Evolutionary conservation across 768 basidiomycete species (phyloP).

Genomic region (Boletus reticulatus): DNA sequence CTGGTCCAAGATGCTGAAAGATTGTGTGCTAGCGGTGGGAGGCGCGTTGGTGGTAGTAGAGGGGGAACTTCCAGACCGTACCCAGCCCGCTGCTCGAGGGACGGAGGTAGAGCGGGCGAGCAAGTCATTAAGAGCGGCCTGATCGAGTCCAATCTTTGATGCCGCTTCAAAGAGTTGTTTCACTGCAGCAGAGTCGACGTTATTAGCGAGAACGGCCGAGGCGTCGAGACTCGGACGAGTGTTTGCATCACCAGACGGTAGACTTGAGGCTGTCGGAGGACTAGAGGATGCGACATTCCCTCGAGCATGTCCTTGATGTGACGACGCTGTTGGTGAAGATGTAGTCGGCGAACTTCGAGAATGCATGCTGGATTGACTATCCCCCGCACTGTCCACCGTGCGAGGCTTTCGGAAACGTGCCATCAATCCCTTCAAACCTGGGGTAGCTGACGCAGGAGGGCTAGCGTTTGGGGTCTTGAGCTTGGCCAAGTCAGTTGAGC

Average conservation of each 20-base stretch:
- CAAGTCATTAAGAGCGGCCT: constrained; percentile 65
- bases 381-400: constrained; percentile 23
- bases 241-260: constrained; percentile 12
- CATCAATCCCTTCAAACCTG: constrained; percentile 80
- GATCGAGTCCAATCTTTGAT: constrained; percentile 71
- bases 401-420: constrained; percentile 60
- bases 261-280: constrained; percentile 8
- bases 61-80: constrained; percentile 31
- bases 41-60: constrained; percentile 7
- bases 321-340: constrained; percentile 34
- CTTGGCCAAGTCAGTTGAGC: constrained; percentile 48
- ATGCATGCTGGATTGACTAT: constrained; percentile 31
- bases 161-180: constrained; percentile 78
- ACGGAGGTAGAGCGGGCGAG: constrained; percentile 70
- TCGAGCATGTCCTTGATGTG: constrained; percentile 31
- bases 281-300: constrained; percentile 31
- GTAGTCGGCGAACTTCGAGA: constrained; percentile 33
- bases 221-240: constrained; percentile 25
- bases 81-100: constrained; percentile 48
- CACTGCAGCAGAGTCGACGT: constrained; percentile 52
- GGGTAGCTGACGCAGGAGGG: constrained; percentile 70
- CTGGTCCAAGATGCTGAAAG: constrained; percentile 9
- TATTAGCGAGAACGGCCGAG: constrained; percentile 20
- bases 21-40: constrained; percentile 24
- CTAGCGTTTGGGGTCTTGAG: constrained; percentile 55